A percentile compares a stretch with the other conserved stretches of the same genome.
Conservation (phyloP, 768 basidiomycete genomes). For the Lentinula aciculospora region DNA sequence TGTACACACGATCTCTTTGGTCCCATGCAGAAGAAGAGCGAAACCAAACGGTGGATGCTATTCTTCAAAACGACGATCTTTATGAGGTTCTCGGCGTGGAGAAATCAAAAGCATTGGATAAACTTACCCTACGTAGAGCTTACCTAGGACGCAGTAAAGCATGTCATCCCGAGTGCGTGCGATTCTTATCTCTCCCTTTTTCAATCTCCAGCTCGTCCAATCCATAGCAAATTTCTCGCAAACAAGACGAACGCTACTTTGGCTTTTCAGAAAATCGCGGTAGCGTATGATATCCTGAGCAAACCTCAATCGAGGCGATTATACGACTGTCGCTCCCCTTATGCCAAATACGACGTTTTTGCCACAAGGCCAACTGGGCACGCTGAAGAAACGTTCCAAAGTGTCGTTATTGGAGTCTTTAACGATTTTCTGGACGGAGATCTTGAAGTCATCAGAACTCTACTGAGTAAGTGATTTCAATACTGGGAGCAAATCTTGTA, state of each 20-base stretch:
- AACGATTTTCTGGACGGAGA: slow-evolving; percentile 84
- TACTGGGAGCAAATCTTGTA: background rate
- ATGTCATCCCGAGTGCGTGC: slow-evolving; percentile 82
- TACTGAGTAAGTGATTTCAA: slow-evolving; percentile 46
- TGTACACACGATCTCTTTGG: background rate
- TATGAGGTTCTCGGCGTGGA: slow-evolving; percentile 69
- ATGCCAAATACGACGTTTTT: slow-evolving; percentile 48
- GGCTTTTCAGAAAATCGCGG: slow-evolving; percentile 83
- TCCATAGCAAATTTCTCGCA: slow-evolving; percentile 68
- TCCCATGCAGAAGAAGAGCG: slow-evolving; percentile 15
- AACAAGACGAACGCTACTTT: slow-evolving; percentile 69
- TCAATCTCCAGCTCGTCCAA: slow-evolving; percentile 8
- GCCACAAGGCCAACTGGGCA: slow-evolving; percentile 43
- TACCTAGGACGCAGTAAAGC: slow-evolving; percentile 71
- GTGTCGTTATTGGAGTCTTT: slow-evolving; percentile 69
- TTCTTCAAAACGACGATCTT: slow-evolving; percentile 60
- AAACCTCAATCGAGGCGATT: slow-evolving; percentile 60
- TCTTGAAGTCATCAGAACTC: slow-evolving; percentile 73
- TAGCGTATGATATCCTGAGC: slow-evolving; percentile 78
- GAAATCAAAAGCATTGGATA: slow-evolving; percentile 46
- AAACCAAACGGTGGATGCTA: slow-evolving; percentile 37
- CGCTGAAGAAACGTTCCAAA: slow-evolving; percentile 76
- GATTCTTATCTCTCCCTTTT: background rate
- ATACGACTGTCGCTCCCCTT: slow-evolving; percentile 57
- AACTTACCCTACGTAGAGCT: slow-evolving; percentile 60